Conservation (phyloP, 163 green algal genomes). For the Chlorella variabilis region DNA sequence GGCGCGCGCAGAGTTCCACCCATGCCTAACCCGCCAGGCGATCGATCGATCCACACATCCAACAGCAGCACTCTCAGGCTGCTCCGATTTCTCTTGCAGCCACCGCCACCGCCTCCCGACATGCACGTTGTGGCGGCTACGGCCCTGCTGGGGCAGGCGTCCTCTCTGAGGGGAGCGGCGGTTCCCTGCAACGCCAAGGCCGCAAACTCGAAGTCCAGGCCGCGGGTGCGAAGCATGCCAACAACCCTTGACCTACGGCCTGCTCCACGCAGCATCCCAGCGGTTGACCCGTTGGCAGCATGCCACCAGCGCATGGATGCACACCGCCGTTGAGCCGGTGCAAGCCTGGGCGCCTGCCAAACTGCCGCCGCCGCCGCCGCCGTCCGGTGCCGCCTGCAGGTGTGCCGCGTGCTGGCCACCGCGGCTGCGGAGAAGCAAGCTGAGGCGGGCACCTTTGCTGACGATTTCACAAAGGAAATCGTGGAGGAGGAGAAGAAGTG, state of each 20-base stretch:
- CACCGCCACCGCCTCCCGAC: too few species aligned
- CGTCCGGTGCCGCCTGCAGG: constrained; percentile 7
- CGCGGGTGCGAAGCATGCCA: neutral
- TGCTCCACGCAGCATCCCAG: neutral
- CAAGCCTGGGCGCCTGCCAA: too few species aligned
- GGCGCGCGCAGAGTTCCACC: too few species aligned
- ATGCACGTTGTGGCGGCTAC: neutral
- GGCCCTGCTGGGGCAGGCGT: neutral
- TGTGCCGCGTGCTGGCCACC: neutral
- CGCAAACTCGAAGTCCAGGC: neutral
- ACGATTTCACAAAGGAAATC: constrained; percentile 50
- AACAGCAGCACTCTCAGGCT: too few species aligned
- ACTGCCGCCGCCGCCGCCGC: neutral
- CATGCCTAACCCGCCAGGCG: too few species aligned
- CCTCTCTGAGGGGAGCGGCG: neutral
- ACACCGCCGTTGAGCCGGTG: too few species aligned
- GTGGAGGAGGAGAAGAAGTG: constrained; percentile 59
- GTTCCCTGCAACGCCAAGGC: neutral
- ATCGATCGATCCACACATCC: too few species aligned
- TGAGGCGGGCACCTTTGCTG: neutral
- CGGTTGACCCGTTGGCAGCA: neutral
- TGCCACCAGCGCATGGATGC: too few species aligned
- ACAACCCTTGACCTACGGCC: constrained; percentile 16
- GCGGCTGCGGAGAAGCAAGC: neutral
- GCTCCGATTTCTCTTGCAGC: too few species aligned